Evolutionary conservation across 2,329 filamentous ascomycete genomes (phyloP).

Genomic region (Fusarium avenaceum): DNA sequence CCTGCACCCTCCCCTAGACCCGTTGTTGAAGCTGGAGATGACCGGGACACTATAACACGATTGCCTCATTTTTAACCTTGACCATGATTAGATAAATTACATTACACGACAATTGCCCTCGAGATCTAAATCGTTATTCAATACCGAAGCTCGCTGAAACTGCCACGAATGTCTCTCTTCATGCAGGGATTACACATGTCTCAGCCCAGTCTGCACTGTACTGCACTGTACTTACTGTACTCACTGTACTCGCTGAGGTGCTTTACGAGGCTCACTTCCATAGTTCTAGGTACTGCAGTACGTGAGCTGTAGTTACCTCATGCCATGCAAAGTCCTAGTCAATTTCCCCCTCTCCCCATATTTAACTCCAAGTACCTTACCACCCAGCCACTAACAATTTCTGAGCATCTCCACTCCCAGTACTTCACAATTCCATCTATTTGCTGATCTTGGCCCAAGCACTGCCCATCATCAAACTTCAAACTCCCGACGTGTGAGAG

Average conservation of each 20-base stretch:
- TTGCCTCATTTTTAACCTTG: constrained; percentile 7
- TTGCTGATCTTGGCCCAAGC: constrained; percentile 36
- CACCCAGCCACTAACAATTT: constrained; percentile 15
- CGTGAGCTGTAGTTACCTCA: neutral
- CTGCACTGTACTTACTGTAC: neutral
- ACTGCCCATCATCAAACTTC: constrained; percentile 27
- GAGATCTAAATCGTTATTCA: neutral
- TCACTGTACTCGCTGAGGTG: neutral
- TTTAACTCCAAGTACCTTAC: constrained; percentile 8
- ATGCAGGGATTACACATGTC: neutral
- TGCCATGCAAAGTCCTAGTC: constrained; percentile 14
- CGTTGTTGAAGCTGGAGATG: constrained; percentile 33
- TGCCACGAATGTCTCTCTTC: neutral
- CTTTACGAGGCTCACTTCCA: neutral
- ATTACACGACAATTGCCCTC: constrained; percentile 2
- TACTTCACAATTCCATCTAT: constrained; percentile 27
- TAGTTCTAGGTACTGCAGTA: too few relatives aligned
- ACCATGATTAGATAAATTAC: constrained; percentile 10
- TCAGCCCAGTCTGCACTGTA: neutral
- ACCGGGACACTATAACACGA: constrained; percentile 35
- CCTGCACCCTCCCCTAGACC: neutral
- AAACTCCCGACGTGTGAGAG: constrained; percentile 24
- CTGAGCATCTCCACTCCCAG: constrained; percentile 19
- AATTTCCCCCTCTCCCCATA: constrained; percentile 22
- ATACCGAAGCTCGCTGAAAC: neutral